These are phyloP conservation scores for Epicoccum sorghinum DNA, from an alignment of 2,329 filamentous ascomycete species.

Conservation along the genomic window DNA sequence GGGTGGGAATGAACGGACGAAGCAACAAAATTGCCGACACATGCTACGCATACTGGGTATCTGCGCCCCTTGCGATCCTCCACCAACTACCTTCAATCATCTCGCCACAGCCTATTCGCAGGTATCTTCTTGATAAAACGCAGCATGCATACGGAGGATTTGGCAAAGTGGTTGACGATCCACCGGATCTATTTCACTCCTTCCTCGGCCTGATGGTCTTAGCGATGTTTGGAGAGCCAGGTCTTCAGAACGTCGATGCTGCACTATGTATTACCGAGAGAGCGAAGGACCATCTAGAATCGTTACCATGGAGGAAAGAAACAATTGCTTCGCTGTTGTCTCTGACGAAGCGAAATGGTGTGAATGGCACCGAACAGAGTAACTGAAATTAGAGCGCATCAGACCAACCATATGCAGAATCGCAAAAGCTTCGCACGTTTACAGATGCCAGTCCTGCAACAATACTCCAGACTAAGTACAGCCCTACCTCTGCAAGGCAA, in stretches of 20 bases:
- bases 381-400: slow-evolving; percentile 6
- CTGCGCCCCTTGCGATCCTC: slow-evolving; percentile 60
- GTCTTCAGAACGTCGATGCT: slow-evolving; percentile 74
- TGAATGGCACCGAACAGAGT: not conserved
- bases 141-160: slow-evolving; percentile 75
- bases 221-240: slow-evolving; percentile 72
- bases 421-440: slow-evolving; percentile 3
- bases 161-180: slow-evolving; percentile 54
- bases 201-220: slow-evolving; percentile 86
- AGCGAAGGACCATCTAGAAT: slow-evolving; percentile 47
- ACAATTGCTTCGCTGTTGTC: slow-evolving; percentile 16
- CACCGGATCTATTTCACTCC: slow-evolving; percentile 79
- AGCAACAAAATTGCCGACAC: slow-evolving; percentile 93
- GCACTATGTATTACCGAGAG: slow-evolving; percentile 75
- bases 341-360: not conserved
- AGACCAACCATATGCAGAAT: slow-evolving; percentile 8
- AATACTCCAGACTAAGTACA: not conserved
- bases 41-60: slow-evolving; percentile 94
- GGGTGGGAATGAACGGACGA: slow-evolving; percentile 85
- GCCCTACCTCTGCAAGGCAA: no score
- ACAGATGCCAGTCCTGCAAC: not conserved
- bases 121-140: slow-evolving; percentile 82
- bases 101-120: slow-evolving; percentile 65
- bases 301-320: slow-evolving; percentile 45
- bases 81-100: slow-evolving; percentile 59